Percentiles rank a stretch among this genome's conserved stretches.
Evolutionary conservation across 2,329 filamentous ascomycete genomes (phyloP).

Genomic region (Pyricularia grisea): DNA sequence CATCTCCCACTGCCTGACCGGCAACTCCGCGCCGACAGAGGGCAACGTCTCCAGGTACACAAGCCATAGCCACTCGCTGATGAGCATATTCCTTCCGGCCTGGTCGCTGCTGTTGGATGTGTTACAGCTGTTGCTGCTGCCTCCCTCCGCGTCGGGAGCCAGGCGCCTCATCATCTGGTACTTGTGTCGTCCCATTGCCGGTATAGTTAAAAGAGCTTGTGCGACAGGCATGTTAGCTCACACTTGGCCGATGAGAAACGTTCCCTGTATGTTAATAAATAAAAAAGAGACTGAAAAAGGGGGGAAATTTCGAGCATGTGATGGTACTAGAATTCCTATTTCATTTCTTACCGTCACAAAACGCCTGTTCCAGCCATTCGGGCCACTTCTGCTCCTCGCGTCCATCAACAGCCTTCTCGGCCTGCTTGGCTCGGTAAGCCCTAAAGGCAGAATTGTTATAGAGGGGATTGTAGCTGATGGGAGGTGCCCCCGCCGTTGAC

Average conservation of each 20-base stretch:
- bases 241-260: conserved; percentile 10
- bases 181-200: conserved; percentile 57
- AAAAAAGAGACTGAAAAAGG: neutral
- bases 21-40: conserved; percentile 25
- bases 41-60: conserved; percentile 29
- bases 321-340: neutral
- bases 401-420: conserved; percentile 43
- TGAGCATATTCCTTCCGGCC: conserved; percentile 61
- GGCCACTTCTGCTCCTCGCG: conserved; percentile 55
- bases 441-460: conserved; percentile 54
- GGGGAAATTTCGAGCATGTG: neutral
- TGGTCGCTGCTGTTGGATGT: conserved; percentile 46
- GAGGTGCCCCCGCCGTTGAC: neutral
- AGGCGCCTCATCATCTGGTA: conserved; percentile 39
- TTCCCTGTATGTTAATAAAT: neutral
- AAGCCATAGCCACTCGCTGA: conserved; percentile 58
- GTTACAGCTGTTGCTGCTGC: conserved; percentile 16
- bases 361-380: conserved; percentile 53
- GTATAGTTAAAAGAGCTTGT: conserved; percentile 53
- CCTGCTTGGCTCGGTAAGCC: conserved; percentile 56
- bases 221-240: neutral
- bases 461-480: conserved; percentile 39
- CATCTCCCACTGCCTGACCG: conserved; percentile 26
- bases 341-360: conserved; percentile 51
- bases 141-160: conserved; percentile 47